Evolutionary conservation across 1,284 basidiomycete genomes (phyloP), one percentile per base, ranked within the genome.

Genomic region (Vanrija sp.): DNA sequence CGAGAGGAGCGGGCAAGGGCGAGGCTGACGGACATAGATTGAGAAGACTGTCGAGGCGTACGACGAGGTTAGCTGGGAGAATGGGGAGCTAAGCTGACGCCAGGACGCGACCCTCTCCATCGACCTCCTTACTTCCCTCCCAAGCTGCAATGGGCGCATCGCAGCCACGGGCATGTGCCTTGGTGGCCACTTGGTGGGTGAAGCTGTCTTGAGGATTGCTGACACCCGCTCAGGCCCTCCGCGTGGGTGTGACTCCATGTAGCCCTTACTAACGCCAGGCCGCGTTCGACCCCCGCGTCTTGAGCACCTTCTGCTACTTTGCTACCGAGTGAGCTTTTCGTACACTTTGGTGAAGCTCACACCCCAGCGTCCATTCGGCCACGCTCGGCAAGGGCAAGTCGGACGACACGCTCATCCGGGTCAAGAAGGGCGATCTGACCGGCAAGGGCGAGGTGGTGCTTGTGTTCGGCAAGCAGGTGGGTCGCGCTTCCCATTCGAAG

Each of bases 391-490:
- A 86, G 71, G 88, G 88, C 26, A 85, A 87, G 72, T 71, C 68
- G 12, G 91, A 93, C 65, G 83, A 94, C 72, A 84, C 88, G 4
- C 82, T 95, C 50, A 74, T 78, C 52, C 82, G 83, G 51, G 86
- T 90, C 52, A 79, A 78, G 52, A 84, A 85, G 10, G 90, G 91
- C 6, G 87, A 90, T 56, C 74, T 95, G 57, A 82, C 79, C 2
- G 81, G 81, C 40, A 88, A 88, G 67, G 89, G 87, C 52, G 92
- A 96, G 69, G 78, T 96, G 12, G 86, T 91, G 58, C 87, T 95
- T 85, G 90, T 95, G 49, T 95, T 95, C 67, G 92, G 92, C 16
- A 93, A 93, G 71, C 90, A 93, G 81, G 89, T 85, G 58, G 63
- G 76, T 49, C 40, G 42, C 5, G n/a, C 6, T 15, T n/a, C 16